Evolutionary conservation across 805 yeast genomes (phyloP).

Genomic region (Ogataea siamensis): DNA sequence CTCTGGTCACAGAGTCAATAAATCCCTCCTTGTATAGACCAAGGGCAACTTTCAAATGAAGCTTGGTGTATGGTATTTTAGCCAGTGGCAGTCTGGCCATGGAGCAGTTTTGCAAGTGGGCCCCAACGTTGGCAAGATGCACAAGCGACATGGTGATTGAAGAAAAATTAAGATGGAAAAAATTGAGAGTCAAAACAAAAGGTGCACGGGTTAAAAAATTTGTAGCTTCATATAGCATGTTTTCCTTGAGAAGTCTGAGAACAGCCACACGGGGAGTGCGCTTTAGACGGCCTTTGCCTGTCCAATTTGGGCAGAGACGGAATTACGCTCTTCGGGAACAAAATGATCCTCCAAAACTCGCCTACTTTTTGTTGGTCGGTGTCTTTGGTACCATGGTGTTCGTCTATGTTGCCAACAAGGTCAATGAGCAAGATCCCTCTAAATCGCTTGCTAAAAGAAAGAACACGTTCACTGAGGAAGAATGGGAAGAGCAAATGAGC

Average conservation of each 20-base stretch:
- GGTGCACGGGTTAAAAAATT: conserved; percentile 6
- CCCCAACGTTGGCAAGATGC: conserved; percentile 77
- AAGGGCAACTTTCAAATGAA: conserved; percentile 79
- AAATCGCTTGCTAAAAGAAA: conserved; percentile 31
- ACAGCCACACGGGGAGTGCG: conserved; percentile 4
- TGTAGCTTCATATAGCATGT: conserved; percentile 2
- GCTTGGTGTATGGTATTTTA: conserved; percentile 75
- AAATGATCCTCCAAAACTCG: conserved; percentile 38
- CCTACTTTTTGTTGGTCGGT: conserved; percentile 41
- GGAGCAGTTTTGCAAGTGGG: conserved; percentile 86
- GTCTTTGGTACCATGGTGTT: conserved; percentile 45
- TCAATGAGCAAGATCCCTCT: conserved; percentile 33
- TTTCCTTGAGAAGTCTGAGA: conserved; percentile 7
- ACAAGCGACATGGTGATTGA: conserved; percentile 71
- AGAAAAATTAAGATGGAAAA: conserved; percentile 2
- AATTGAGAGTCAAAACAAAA: not conserved
- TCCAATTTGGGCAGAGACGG: conserved; percentile 5
- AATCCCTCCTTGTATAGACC: conserved; percentile 91
- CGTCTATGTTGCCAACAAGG: conserved; percentile 31
- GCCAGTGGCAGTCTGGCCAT: conserved; percentile 72
- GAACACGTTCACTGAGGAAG: conserved; percentile 47
- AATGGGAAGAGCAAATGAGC: conserved; percentile 42
- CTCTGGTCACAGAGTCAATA: conserved; percentile 77
- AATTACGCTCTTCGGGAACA: conserved; percentile 16
- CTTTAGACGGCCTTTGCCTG: conserved; percentile 1